Conservation (phyloP, 352 stramenopile genomes). For the Pythium brachiatum region DNA sequence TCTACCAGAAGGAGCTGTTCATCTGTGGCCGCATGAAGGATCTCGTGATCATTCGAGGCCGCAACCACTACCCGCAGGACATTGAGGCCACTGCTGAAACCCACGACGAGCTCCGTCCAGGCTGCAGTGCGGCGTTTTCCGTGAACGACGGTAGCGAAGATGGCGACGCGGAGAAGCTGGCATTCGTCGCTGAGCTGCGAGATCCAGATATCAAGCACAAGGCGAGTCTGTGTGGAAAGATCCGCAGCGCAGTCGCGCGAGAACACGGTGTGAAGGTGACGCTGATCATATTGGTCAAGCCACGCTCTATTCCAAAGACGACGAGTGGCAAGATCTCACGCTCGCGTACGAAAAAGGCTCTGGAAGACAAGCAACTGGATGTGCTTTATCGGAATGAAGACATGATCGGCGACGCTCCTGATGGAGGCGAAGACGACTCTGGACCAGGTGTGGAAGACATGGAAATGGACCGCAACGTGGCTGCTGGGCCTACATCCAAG, state of each 20-base stretch:
- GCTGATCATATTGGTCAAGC: constrained; percentile 90
- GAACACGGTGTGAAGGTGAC: constrained; percentile 88
- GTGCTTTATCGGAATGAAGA: constrained; percentile 82
- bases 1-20: constrained; percentile 95
- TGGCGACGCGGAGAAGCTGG: constrained; percentile 66
- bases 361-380: constrained; percentile 56
- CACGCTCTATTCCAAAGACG: constrained; percentile 96
- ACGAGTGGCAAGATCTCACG: constrained; percentile 98
- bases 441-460: constrained; percentile 20
- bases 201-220: constrained; percentile 63
- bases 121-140: constrained; percentile 95
- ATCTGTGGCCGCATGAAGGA: constrained; percentile 99
- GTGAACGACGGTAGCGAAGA: constrained; percentile 34
- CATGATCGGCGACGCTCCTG: constrained; percentile 51
- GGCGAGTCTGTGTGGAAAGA: constrained; percentile 70
- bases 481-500: constrained; percentile 11
- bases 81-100: constrained; percentile 93
- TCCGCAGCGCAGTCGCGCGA: constrained; percentile 59
- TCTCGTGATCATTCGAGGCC: constrained; percentile 98
- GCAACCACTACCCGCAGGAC: constrained; percentile 99
- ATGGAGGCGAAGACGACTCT: constrained; percentile 32
- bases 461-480: constrained; percentile 30
- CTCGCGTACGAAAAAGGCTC: constrained; percentile 74
- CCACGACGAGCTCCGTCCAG: constrained; percentile 83
- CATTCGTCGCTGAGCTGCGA: constrained; percentile 76